phyloP scores from a whole-genome alignment of 2,329 filamentous ascomycete species.

The Venturia oleaginea region DNA sequence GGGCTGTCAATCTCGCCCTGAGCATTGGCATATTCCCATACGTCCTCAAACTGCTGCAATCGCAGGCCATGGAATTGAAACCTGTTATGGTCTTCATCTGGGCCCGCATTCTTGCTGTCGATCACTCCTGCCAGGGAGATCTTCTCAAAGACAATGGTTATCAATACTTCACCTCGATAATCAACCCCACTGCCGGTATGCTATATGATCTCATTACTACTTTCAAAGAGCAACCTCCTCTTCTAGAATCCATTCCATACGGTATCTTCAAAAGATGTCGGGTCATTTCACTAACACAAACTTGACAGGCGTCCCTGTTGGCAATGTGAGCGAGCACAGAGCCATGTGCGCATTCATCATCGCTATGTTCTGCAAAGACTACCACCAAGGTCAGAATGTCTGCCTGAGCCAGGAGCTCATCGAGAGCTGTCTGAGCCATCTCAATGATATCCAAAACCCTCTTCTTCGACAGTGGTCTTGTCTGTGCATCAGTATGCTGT shows the following conservation, averaged over 20 bases:
- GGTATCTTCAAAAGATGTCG: background rate
- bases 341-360: slow-evolving; percentile 99
- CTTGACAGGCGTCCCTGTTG: slow-evolving; percentile 59
- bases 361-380: slow-evolving; percentile 92
- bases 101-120: slow-evolving; percentile 90
- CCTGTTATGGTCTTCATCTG: slow-evolving; percentile 99
- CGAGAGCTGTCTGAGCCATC: slow-evolving; percentile 73
- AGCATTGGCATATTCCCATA: slow-evolving; percentile 99
- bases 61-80: slow-evolving; percentile 86
- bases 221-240: background rate
- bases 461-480: slow-evolving; percentile 92
- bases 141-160: slow-evolving; percentile 95
- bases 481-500: slow-evolving; percentile 88
- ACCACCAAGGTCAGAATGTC: slow-evolving; percentile 82
- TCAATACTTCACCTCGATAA: slow-evolving; percentile 88
- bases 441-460: slow-evolving; percentile 78
- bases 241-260: background rate
- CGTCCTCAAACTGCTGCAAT: slow-evolving; percentile 93
- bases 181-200: slow-evolving; percentile 51
- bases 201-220: background rate
- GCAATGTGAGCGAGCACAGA: slow-evolving; percentile 86
- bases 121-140: slow-evolving; percentile 87
- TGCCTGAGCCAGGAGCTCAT: slow-evolving; percentile 88
- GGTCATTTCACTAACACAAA: background rate
- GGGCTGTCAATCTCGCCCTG: slow-evolving; percentile 95